Evolutionary conservation across 1,284 basidiomycete genomes (phyloP), one percentile per base, ranked within the genome.

Genomic region (Golubevia sp.): DNA sequence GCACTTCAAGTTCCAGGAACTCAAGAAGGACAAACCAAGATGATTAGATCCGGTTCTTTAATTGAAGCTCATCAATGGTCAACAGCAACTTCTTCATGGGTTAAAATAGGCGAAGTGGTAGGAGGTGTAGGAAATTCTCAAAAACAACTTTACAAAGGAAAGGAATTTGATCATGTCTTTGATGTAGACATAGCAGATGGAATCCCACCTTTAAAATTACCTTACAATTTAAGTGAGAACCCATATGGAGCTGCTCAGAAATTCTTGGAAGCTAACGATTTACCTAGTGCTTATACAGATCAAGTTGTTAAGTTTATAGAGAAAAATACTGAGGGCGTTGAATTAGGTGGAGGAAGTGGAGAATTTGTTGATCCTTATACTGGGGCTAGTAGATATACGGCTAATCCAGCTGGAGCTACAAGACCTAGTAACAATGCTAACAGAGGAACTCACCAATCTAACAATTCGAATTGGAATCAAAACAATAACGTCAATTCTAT

Each of bases 131-230:
- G 94, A 7, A 89, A 90, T 53, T 89, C 89, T 6, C 88, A 91
- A 64, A 97, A 93, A 84, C 93, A 96, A 83, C 87, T 96, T 3
- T 91, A 92, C 82, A 73, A 85, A 48, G 97, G 97, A 27, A 91
- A 91, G 81, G 96, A 98, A 85, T 99, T 95, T 79, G 97, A 99
- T 85, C 96, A 97, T 77, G 96, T 99, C 6, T 99, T 99, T 77
- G 95, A 98, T 77, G 95, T 99, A 20, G 96, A 98, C 78, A 91
- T 98, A 26, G 88, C 93, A 69, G 96, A 98, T 70, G 96, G 94
- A 5, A 90, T 89, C 23, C 95, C 96, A 4, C 91, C 94, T 4
- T 87, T 99, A 68, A 98, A 98, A 81, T 88, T 99, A 30, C 95
- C 96, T 0, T 99, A 92, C 85, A 98, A 98, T 54, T 63, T 75